Conservation (phyloP, 2,329 filamentous ascomycete genomes). For the Bipolaris victoriae region DNA sequence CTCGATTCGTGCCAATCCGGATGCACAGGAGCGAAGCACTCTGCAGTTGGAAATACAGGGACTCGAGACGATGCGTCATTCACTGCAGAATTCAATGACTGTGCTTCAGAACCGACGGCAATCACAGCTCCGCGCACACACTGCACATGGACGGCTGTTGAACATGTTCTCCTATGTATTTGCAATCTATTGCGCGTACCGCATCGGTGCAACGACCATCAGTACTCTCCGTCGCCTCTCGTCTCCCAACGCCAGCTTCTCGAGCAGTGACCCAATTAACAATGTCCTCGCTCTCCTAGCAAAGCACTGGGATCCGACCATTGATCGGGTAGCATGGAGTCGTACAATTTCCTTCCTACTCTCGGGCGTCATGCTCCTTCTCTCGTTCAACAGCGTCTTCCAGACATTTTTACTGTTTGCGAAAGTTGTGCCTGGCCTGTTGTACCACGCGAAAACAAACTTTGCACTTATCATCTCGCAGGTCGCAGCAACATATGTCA, state of each 20-base stretch:
- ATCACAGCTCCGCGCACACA: slow-evolving; percentile 70
- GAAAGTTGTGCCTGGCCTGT: slow-evolving; percentile 72
- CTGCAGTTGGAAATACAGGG: slow-evolving; percentile 79
- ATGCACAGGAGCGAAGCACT: slow-evolving; percentile 59
- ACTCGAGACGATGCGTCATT: slow-evolving; percentile 78
- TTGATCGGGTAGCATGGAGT: slow-evolving; percentile 83
- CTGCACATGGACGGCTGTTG: slow-evolving; percentile 68
- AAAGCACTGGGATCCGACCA: slow-evolving; percentile 80
- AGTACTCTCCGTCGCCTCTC: slow-evolving; percentile 69
- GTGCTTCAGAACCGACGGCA: slow-evolving; percentile 68
- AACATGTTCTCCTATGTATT: slow-evolving; percentile 71
- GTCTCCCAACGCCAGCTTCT: slow-evolving; percentile 60
- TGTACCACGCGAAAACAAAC: slow-evolving; percentile 77
- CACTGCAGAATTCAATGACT: slow-evolving; percentile 69
- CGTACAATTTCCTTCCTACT: slow-evolving; percentile 84
- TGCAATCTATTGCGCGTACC: slow-evolving; percentile 83
- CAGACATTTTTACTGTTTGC: slow-evolving; percentile 85
- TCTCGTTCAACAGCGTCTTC: slow-evolving; percentile 81
- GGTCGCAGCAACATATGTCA: slow-evolving; percentile 83
- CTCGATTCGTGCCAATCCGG: slow-evolving; percentile 67
- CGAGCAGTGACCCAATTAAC: slow-evolving; percentile 81
- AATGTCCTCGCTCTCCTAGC: slow-evolving; percentile 80
- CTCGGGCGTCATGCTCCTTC: slow-evolving; percentile 80
- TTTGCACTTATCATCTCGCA: slow-evolving; percentile 80
- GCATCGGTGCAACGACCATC: slow-evolving; percentile 73